A percentile compares a stretch with the other conserved stretches of the same genome.
Evolutionary conservation across 2,329 filamentous ascomycete species (phyloP).

Genomic region (Ceratocystis papillata): DNA sequence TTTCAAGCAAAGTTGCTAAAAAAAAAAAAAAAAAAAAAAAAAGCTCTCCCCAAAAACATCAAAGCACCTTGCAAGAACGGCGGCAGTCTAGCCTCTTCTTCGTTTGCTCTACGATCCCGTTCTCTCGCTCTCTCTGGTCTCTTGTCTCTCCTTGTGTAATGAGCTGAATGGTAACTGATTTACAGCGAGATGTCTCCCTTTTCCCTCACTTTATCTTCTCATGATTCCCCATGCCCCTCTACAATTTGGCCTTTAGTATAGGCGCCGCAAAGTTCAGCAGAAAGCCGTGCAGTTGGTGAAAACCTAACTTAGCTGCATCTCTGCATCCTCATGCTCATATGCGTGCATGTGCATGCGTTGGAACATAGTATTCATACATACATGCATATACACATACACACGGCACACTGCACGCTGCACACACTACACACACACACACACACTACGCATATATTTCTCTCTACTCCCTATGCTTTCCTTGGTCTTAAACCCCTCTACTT

Average conservation of each 20-base stretch:
- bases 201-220: too few species aligned
- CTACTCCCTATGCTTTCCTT: not conserved
- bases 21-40: not conserved
- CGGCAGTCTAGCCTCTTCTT: not conserved
- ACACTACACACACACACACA: not conserved
- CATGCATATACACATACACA: too few species aligned
- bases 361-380: too few species aligned
- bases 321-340: too few species aligned
- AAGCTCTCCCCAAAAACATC: not conserved
- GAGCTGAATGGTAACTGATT: not conserved
- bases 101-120: not conserved
- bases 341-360: too few species aligned
- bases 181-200: not conserved
- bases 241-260: too few species aligned
- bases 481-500: not conserved
- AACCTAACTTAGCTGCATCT: too few species aligned
- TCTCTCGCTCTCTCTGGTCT: not conserved
- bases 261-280: too few species aligned
- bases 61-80: not conserved
- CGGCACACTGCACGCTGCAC: too few species aligned
- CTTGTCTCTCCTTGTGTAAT: constrained; percentile 3
- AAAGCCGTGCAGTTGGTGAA: too few species aligned
- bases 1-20: not conserved
- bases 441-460: not conserved
- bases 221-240: too few species aligned